Conservation (phyloP, 108 stramenopile species). For the Aureococcus anophagefferens region DNA sequence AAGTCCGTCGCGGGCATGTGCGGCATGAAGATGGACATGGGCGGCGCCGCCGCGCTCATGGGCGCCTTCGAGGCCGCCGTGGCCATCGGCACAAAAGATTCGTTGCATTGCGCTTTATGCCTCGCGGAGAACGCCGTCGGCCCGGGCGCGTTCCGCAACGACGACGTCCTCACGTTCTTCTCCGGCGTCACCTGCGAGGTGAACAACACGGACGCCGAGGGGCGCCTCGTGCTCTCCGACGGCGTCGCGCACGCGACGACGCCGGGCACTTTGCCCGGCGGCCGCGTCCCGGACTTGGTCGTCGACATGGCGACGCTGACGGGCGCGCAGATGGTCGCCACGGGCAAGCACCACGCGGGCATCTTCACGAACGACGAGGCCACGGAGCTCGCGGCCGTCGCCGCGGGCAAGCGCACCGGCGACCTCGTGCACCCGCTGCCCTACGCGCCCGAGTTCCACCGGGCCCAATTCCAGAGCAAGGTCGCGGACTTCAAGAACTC, state of each 20-base stretch:
- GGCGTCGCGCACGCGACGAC: conserved; percentile 63
- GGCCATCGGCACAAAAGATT: conserved; percentile 17
- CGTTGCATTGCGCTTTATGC: conserved; percentile 53
- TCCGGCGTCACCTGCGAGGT: conserved; percentile 79
- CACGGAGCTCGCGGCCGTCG: conserved; percentile 47
- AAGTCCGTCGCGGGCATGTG: conserved; percentile 68
- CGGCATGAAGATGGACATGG: conserved; percentile 78
- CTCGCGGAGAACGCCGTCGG: conserved; percentile 74
- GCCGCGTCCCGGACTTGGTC: not conserved
- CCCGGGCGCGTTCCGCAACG: conserved; percentile 55
- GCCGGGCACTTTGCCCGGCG: conserved; percentile 40
- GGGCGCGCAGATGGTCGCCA: conserved; percentile 68
- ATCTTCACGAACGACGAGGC: conserved; percentile 57
- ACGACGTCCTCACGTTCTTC: conserved; percentile 63
- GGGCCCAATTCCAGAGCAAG: conserved; percentile 49
- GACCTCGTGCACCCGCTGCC: conserved; percentile 65
- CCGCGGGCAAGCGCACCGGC: conserved; percentile 41
- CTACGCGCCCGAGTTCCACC: conserved; percentile 66
- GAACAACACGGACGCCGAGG: conserved; percentile 82
- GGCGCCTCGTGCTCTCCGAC: conserved; percentile 63
- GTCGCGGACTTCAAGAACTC: conserved; percentile 80
- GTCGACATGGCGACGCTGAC: conserved; percentile 76
- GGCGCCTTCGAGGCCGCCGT: conserved; percentile 49
- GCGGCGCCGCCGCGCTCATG: conserved; percentile 63
- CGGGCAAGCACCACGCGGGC: conserved; percentile 61